Evolutionary conservation across 169 alveolate species (phyloP).

Genomic region (Fabrea salina): DNA sequence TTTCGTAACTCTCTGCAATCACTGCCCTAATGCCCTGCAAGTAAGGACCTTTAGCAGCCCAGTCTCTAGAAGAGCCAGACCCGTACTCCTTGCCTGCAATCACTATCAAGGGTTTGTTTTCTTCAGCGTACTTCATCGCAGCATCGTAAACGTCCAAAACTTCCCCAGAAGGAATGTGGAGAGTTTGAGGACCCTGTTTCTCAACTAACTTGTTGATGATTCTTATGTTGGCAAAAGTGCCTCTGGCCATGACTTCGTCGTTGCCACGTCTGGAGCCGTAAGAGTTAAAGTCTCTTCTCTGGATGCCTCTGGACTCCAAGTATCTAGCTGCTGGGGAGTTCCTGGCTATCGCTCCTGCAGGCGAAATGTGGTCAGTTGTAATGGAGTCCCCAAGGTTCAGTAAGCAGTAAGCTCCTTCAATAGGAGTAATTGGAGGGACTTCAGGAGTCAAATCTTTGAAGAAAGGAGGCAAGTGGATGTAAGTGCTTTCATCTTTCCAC

Average conservation of each 20-base stretch:
- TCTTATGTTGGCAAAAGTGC: slow-evolving; percentile 96
- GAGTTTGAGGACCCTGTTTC: slow-evolving; percentile 92
- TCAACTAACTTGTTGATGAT: slow-evolving; percentile 90
- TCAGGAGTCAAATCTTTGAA: slow-evolving; percentile 63
- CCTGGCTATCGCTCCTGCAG: slow-evolving; percentile 95
- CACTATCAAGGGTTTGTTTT: slow-evolving; percentile 48
- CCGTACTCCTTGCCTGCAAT: slow-evolving; percentile 96
- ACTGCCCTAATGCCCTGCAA: slow-evolving; percentile 93
- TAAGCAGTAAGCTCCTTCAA: slow-evolving; percentile 72
- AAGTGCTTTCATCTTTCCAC: slow-evolving; percentile 93
- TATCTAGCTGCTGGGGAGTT: slow-evolving; percentile 93
- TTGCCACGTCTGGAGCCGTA: slow-evolving; percentile 97
- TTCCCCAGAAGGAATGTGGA: slow-evolving; percentile 88
- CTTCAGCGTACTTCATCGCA: slow-evolving; percentile 72
- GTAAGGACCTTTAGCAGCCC: slow-evolving; percentile 98
- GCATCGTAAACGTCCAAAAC: slow-evolving; percentile 91
- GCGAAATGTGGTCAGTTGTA: slow-evolving; percentile 98
- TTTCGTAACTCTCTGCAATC: slow-evolving; percentile 93
- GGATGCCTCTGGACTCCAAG: slow-evolving; percentile 81
- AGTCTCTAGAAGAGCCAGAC: slow-evolving; percentile 95
- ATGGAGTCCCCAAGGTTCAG: slow-evolving; percentile 91
- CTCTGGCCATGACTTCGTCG: slow-evolving; percentile 95
- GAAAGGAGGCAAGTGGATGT: slow-evolving; percentile 95
- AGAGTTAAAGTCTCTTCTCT: slow-evolving; percentile 90
- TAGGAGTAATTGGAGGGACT: slow-evolving; percentile 57